phyloP scores from a whole-genome alignment of 2,329 filamentous ascomycete species.

The Capronia coronata region DNA sequence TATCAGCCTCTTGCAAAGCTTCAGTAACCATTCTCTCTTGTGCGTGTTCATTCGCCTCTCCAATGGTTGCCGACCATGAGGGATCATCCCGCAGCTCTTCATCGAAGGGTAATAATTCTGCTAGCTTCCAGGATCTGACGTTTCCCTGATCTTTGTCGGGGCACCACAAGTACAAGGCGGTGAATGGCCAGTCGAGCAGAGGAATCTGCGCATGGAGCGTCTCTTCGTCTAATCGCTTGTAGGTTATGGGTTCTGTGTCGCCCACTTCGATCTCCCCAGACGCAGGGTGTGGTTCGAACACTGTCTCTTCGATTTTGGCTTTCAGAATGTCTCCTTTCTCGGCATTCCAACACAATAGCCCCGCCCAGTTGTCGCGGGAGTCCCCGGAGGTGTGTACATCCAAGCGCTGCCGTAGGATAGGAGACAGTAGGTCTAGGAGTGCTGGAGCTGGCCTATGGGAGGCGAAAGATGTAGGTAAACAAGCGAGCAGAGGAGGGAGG shows the following conservation, averaged over 20 bases:
- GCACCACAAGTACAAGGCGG: slow-evolving; percentile 57
- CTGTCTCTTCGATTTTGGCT: slow-evolving; percentile 47
- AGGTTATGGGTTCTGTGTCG: slow-evolving; percentile 50
- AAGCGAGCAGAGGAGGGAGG: slow-evolving; percentile 58
- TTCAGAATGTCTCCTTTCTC: slow-evolving; percentile 49
- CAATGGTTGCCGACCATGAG: slow-evolving; percentile 48
- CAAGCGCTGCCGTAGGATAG: slow-evolving; percentile 57
- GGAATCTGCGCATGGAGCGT: slow-evolving; percentile 53
- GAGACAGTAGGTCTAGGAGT: slow-evolving; percentile 55
- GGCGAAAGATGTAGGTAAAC: slow-evolving; percentile 55
- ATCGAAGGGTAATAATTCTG: slow-evolving; percentile 53
- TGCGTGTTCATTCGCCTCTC: slow-evolving; percentile 48
- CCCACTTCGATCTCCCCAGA: slow-evolving; percentile 60
- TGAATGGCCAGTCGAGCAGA: slow-evolving; percentile 50
- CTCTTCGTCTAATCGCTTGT: slow-evolving; percentile 55
- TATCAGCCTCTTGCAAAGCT: slow-evolving; percentile 32
- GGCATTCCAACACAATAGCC: slow-evolving; percentile 54
- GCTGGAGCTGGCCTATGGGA: slow-evolving; percentile 55
- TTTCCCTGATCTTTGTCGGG: slow-evolving; percentile 49
- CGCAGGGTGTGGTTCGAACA: slow-evolving; percentile 57
- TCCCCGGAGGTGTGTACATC: slow-evolving; percentile 48
- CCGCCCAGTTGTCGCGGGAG: slow-evolving; percentile 50
- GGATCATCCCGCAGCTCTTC: slow-evolving; percentile 43
- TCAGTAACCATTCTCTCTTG: slow-evolving; percentile 36
- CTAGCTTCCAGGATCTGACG: slow-evolving; percentile 48